These are phyloP conservation scores for Bacidia rubella DNA, from an alignment of 495 filamentous ascomycete species.

Conservation along the genomic window DNA sequence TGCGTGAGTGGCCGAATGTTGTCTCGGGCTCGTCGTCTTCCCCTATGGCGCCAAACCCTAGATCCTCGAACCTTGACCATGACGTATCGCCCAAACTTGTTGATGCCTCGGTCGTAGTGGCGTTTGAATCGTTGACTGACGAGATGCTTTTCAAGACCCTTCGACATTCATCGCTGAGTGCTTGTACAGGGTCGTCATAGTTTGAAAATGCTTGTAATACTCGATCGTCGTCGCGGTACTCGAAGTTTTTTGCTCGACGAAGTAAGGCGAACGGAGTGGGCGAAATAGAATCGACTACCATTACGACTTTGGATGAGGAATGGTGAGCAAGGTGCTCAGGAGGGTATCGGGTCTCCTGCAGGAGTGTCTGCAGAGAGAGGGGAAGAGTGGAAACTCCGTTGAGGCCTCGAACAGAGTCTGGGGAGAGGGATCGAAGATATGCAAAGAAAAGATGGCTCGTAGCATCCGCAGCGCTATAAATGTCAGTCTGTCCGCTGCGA, in stretches of 20 bases:
- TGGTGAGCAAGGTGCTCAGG: constrained; percentile 71
- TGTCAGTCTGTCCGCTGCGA: constrained; percentile 15
- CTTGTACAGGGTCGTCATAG: constrained; percentile 78
- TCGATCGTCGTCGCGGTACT: constrained; percentile 78
- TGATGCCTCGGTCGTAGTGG: constrained; percentile 51
- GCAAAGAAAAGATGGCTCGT: constrained; percentile 96
- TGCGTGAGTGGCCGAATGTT: constrained; percentile 16
- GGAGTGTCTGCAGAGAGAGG: constrained; percentile 75
- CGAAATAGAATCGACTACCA: constrained; percentile 93
- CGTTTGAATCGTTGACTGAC: constrained; percentile 68
- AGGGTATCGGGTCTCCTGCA: constrained; percentile 90
- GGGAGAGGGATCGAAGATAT: constrained; percentile 79
- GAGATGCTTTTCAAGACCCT: constrained; percentile 83
- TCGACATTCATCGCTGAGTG: constrained; percentile 84
- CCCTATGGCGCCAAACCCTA: constrained; percentile 73
- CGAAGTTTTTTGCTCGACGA: constrained; percentile 84
- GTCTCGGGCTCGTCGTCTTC: constrained; percentile 47
- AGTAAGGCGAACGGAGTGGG: constrained; percentile 87
- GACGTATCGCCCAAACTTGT: constrained; percentile 68
- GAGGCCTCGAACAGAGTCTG: constrained; percentile 53
- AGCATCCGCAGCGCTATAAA: constrained; percentile 72
- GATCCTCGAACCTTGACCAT: constrained; percentile 93
- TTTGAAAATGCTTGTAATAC: constrained; percentile 71
- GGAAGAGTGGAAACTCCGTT: constrained; percentile 73
- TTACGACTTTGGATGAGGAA: constrained; percentile 74